Conservation (phyloP, 176 grass and related monocot genomes). For the Typha latifolia region DNA sequence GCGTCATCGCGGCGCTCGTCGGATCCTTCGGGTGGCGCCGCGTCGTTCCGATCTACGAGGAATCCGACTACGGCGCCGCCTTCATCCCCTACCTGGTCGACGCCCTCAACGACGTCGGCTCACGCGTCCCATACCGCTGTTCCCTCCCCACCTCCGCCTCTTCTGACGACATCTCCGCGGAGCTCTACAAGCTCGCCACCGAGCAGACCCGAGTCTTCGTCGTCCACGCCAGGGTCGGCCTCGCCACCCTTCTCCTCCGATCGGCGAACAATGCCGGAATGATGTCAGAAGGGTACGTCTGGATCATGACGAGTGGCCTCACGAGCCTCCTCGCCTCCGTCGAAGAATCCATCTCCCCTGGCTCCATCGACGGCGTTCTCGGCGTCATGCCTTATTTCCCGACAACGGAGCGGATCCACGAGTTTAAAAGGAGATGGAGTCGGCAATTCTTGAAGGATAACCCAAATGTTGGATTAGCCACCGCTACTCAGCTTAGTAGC, state of each 20-base stretch:
- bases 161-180: constrained; percentile 18
- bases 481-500: background rate
- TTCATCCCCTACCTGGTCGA: constrained; percentile 35
- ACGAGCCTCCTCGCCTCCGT: constrained; percentile 31
- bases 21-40: constrained; percentile 27
- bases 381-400: constrained; percentile 29
- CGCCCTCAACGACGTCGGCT: constrained; percentile 16
- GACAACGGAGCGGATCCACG: constrained; percentile 1
- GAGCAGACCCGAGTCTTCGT: constrained; percentile 41
- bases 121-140: constrained; percentile 23
- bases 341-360: background rate
- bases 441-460: constrained; percentile 26
- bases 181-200: constrained; percentile 29
- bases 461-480: constrained; percentile 7
- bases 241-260: constrained; percentile 28
- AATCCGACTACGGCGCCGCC: constrained; percentile 29
- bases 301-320: constrained; percentile 42
- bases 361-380: constrained; percentile 37
- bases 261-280: constrained; percentile 29
- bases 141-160: constrained; percentile 22
- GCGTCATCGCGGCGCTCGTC: constrained; percentile 13
- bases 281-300: constrained; percentile 42
- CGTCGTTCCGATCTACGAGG: constrained; percentile 38
- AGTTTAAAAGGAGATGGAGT: constrained; percentile 34
- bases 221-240: constrained; percentile 19